Evolutionary conservation across 306 rosid genomes (phyloP).

Genomic region (Astragalus membranaceus): DNA sequence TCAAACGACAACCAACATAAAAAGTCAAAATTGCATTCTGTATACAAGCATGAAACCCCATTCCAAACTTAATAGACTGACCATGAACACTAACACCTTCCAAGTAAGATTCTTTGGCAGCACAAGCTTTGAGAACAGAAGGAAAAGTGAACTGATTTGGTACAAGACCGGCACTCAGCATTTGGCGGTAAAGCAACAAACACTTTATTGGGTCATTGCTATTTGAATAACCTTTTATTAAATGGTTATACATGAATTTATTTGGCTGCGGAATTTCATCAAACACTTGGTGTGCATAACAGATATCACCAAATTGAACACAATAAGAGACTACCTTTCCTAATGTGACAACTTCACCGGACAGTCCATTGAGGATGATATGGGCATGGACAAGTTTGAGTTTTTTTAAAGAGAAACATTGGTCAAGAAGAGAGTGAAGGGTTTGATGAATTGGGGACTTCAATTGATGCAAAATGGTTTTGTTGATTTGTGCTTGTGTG

Average conservation of each 20-base stretch:
- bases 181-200: constrained; percentile 38
- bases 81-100: constrained; percentile 46
- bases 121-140: constrained; percentile 57
- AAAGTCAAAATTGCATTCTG: constrained; percentile 47
- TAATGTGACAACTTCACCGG: constrained; percentile 34
- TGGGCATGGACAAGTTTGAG: constrained; percentile 63
- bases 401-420: constrained; percentile 47
- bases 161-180: constrained; percentile 39
- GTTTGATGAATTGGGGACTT: constrained; percentile 42
- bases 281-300: constrained; percentile 44
- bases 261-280: constrained; percentile 46
- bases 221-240: constrained; percentile 57
- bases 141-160: constrained; percentile 74
- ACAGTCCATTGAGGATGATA: constrained; percentile 45
- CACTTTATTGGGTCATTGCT: constrained; percentile 29
- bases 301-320: constrained; percentile 34
- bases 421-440: constrained; percentile 46
- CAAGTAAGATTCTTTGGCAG: constrained; percentile 33
- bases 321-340: constrained; percentile 49
- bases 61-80: constrained; percentile 53
- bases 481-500: constrained; percentile 19
- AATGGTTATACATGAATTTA: constrained; percentile 66
- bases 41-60: constrained; percentile 38
- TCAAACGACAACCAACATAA: constrained; percentile 39
- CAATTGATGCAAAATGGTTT: constrained; percentile 26